phyloP scores from a whole-genome alignment of 768 basidiomycete genomes.

The Coprinellus aureogranulatus region DNA sequence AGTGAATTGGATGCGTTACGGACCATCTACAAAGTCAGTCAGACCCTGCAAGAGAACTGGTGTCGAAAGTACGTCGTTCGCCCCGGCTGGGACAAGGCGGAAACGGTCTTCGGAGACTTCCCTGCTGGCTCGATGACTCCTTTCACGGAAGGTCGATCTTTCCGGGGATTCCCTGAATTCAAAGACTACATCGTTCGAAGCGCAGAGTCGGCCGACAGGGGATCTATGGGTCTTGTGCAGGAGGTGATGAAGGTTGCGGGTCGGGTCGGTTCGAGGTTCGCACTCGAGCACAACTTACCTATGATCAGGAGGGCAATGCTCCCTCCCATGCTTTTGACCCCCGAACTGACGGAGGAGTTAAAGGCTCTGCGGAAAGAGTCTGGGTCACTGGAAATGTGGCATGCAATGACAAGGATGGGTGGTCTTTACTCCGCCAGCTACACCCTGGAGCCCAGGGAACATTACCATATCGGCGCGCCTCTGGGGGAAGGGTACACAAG shows the following conservation, averaged over 20 bases:
- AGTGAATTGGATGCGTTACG: background rate
- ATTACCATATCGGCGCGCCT: constrained; percentile 68
- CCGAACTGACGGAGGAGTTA: constrained; percentile 41
- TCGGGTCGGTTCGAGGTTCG: constrained; percentile 72
- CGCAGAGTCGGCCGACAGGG: constrained; percentile 24
- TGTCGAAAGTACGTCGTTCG: background rate
- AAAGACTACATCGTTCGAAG: constrained; percentile 43
- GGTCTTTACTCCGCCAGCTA: constrained; percentile 39
- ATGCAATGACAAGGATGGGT: constrained; percentile 31
- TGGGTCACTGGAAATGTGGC: constrained; percentile 42
- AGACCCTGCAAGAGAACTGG: background rate
- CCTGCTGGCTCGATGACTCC: constrained; percentile 8
- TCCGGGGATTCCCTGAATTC: constrained; percentile 48
- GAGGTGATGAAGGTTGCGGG: constrained; percentile 84
- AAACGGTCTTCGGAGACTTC: background rate
- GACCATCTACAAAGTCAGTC: constrained; percentile 1
- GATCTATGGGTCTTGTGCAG: constrained; percentile 59
- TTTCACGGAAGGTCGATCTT: background rate
- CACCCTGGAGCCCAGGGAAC: constrained; percentile 54
- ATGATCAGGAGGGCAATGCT: constrained; percentile 56
- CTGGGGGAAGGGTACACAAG: constrained; percentile 78
- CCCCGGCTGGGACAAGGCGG: background rate
- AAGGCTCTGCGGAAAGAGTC: constrained; percentile 44
- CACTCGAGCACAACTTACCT: constrained; percentile 55
- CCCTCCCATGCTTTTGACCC: constrained; percentile 27